Evolutionary conservation across 768 basidiomycete species (phyloP).

Genomic region (Leccinum sublutescens): DNA sequence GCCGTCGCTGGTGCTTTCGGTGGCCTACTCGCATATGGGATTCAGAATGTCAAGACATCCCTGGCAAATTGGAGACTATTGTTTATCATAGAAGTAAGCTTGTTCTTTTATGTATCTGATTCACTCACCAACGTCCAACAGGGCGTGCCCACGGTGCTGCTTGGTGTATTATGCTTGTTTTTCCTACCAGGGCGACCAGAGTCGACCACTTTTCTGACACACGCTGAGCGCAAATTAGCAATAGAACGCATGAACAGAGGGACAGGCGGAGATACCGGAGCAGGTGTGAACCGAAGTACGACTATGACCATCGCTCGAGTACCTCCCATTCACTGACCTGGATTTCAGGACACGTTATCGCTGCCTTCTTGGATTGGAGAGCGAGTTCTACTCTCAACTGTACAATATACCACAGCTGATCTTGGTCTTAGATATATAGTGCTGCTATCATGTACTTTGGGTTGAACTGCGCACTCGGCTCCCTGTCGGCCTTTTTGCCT

Average conservation of each 20-base stretch:
- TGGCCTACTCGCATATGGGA: conserved; percentile 53
- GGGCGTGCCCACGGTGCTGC: conserved; percentile 53
- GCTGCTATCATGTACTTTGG: conserved; percentile 51
- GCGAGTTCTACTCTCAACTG: conserved; percentile 13
- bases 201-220: conserved; percentile 34
- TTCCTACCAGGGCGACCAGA: conserved; percentile 34
- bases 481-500: conserved; percentile 52
- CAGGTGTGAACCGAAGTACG: conserved; percentile 40
- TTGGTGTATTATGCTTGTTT: conserved; percentile 29
- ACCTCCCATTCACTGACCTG: background rate
- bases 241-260: conserved; percentile 40
- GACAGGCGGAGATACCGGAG: conserved; percentile 40
- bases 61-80: conserved; percentile 43
- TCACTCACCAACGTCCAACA: conserved; percentile 20
- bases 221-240: conserved; percentile 33
- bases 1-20: conserved; percentile 57
- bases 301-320: background rate
- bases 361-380: conserved; percentile 49
- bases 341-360: conserved; percentile 38
- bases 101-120: background rate
- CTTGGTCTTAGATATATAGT: conserved; percentile 35
- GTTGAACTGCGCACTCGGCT: conserved; percentile 46
- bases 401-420: conserved; percentile 5
- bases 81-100: conserved; percentile 28
- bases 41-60: conserved; percentile 39